Evolutionary conservation across 176 grass and related monocot genomes (phyloP), one percentile per base, ranked within the genome.

Genomic region (Zea luxurians): DNA sequence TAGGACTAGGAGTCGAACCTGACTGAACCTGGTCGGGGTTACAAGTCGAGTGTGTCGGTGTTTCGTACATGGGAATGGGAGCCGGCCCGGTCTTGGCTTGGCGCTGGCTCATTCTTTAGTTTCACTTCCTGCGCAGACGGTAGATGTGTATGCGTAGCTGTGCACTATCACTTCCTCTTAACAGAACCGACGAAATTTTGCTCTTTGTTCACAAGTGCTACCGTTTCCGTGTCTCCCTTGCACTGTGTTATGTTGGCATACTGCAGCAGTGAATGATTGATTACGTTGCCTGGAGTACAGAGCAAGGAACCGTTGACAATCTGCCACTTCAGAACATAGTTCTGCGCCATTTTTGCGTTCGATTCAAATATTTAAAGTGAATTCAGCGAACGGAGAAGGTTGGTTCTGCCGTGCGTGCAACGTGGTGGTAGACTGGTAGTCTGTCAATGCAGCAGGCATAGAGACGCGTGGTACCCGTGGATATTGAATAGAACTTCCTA

Each of bases 81-180:
- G 76, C 57, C 76, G 75, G 76, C 71, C 76, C 17, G 16, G 63
- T 3, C 75, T 35, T 40, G 75, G 45, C 21, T 27, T 27, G 27
- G 58, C 4, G 27, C 27, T 27, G 65, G 63, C 47, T 68, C 71
- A 84, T 88, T 88, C 71, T 65, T 84, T 11, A 64, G 80, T 84
- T 78, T 48, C 46, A 16, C 35, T 11, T 40, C 4, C 41, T 8
- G 0, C 48, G 34, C 37, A 20, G 20, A 74, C 35, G 13, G 44
- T 70, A 76, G 76, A 84, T 54, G 57, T 54, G 57, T 67, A 47
- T n/a, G 44, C 71, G 66, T 79, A 85, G 83, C 47, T 18, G 18
- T 49, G 6, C 55, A 21, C 59, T 61, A 35, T 12, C 59, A 17
- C 45, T 41, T 63, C 4, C 40, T 67, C 44, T 37, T 63, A 65